Evolutionary conservation across 768 basidiomycete species (phyloP).

Genomic region (Pholiota molesta): DNA sequence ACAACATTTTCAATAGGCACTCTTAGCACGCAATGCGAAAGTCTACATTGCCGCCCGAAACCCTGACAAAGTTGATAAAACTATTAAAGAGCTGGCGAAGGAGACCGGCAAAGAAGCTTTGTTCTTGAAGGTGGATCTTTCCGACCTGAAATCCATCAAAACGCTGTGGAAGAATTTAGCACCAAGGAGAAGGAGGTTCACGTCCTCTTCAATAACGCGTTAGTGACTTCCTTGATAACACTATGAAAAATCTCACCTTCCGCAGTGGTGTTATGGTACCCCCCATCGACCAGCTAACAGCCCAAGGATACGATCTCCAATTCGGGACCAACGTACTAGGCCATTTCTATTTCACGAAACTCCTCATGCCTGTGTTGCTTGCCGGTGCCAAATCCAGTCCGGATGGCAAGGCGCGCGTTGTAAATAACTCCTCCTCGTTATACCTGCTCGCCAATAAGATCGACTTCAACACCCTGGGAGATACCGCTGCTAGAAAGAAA

Average conservation of each 20-base stretch:
- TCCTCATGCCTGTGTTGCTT: conserved; percentile 42
- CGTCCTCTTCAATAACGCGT: conserved; percentile 53
- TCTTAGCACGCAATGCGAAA: conserved; percentile 50
- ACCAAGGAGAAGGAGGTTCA: conserved; percentile 48
- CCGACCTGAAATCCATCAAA: conserved; percentile 44
- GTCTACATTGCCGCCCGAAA: conserved; percentile 55
- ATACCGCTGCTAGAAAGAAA: conserved; percentile 37
- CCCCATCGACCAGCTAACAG: conserved; percentile 44
- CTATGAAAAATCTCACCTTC: no score
- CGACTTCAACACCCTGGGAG: conserved; percentile 41
- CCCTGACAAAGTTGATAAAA: conserved; percentile 35
- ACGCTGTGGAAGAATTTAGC: conserved; percentile 41
- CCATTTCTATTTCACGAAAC: conserved; percentile 60
- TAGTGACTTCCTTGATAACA: no score
- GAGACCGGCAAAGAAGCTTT: conserved; percentile 20
- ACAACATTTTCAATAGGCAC: conserved; percentile 27
- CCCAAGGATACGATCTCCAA: conserved; percentile 58
- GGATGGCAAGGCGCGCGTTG: conserved; percentile 40
- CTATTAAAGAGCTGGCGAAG: conserved; percentile 35
- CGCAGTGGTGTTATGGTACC: conserved; percentile 40
- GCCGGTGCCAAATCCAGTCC: conserved; percentile 35
- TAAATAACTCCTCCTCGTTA: conserved; percentile 39
- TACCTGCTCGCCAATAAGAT: conserved; percentile 32
- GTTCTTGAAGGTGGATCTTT: conserved; percentile 13
- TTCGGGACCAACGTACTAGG: conserved; percentile 60